These are phyloP conservation scores for Xylaria sp. DNA, from an alignment of 2,329 filamentous ascomycete species.

Conservation along the genomic window DNA sequence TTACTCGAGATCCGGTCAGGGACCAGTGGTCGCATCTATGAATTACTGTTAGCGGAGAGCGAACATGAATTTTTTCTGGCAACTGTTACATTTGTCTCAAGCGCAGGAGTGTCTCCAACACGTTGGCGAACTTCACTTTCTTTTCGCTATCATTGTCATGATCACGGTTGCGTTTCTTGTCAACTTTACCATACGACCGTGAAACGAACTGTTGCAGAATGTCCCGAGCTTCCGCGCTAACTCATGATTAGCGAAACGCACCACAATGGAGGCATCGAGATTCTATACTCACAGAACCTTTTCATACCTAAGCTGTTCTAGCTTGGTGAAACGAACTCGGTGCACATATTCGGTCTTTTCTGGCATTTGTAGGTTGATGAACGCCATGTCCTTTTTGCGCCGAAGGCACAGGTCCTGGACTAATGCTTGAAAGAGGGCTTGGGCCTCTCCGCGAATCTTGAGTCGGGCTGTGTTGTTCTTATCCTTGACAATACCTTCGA, in stretches of 20 bases:
- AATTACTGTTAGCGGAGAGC: slow-evolving; percentile 35
- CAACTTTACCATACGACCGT: slow-evolving; percentile 18
- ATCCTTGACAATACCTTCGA: slow-evolving; percentile 52
- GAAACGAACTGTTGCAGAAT: slow-evolving; percentile 68
- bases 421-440: slow-evolving; percentile 75
- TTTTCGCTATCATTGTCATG: slow-evolving; percentile 51
- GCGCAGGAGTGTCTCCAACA: slow-evolving; percentile 84
- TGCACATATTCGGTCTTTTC: slow-evolving; percentile 82
- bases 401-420: slow-evolving; percentile 85
- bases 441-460: slow-evolving; percentile 60
- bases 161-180: slow-evolving; percentile 53
- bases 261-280: slow-evolving; percentile 30
- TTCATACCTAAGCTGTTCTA: slow-evolving; percentile 83
- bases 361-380: slow-evolving; percentile 83
- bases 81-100: slow-evolving; percentile 74
- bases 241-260: slow-evolving; percentile 42
- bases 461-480: slow-evolving; percentile 52
- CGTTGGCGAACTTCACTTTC: slow-evolving; percentile 72
- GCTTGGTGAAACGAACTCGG: slow-evolving; percentile 75
- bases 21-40: slow-evolving; percentile 86
- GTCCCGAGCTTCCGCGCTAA: slow-evolving; percentile 77
- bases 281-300: slow-evolving; percentile 67
- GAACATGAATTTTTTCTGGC: background rate
- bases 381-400: slow-evolving; percentile 87
- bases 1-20: slow-evolving; percentile 79